Evolutionary conservation across 208 protist genomes (phyloP), one percentile per base, ranked within the genome.

Genomic region (Angomonas desouzai): DNA sequence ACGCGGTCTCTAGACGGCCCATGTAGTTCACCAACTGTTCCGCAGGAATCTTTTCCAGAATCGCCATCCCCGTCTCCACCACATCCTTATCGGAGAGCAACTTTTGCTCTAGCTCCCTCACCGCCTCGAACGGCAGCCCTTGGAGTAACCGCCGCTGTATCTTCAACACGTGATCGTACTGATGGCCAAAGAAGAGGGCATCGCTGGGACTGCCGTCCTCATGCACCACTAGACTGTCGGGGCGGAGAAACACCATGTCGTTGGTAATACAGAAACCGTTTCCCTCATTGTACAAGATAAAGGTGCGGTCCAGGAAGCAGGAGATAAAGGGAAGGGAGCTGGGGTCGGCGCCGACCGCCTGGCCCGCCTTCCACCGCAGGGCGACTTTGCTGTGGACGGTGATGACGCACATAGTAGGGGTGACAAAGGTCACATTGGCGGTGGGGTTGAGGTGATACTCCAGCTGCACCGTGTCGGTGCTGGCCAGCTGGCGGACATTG

Each of bases 251-350:
- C 32, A 95, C 47, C 79, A 92, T 88, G 57, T 95, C 89, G 48
- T 95, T 95, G 23, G 76, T 73, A 22, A 95, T 23, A 25, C 67
- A 74, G 4, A 66, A 68, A 27, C 49, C 43, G 64, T 79, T 74
- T 48, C 47, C 60, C 2, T 73, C 66, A 30, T 66, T 45, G 9
- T 70, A 68, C 20, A 92, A 45, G 0, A 79, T 48, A 28, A 95
- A 53, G 32, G 89, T 95, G 74, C 89, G 89, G 62, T 95, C 86
- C 45, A 93, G 88, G 66, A 91, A 89, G 61, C 70, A 75, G 27
- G 81, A 74, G 30, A 89, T 48, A 60, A 83, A 85, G 7, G 87
- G 51, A 6, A 53, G 48, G 20, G 48, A 20, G 48, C 48, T 53
- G 34, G 65, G 83, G 16, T 74, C 77, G 23, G 63, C 57, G 33